A percentile compares a stretch with the other conserved stretches of the same genome.
These are phyloP conservation scores for Fragilariopsis cylindrus DNA, from an alignment of 108 stramenopile genomes.

Conservation along the genomic window DNA sequence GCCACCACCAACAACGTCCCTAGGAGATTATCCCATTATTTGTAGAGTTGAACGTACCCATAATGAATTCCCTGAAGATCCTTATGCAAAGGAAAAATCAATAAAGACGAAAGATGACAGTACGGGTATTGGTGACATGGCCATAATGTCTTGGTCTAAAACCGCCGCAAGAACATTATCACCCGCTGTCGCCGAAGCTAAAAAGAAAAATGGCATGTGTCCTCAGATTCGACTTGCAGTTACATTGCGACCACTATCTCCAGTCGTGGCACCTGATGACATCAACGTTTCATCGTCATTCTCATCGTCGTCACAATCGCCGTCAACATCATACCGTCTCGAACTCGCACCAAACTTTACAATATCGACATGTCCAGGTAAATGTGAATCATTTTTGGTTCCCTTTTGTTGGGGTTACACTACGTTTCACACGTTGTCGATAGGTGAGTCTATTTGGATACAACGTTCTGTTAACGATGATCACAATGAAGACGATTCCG, in stretches of 20 bases:
- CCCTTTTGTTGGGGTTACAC: constrained; percentile 53
- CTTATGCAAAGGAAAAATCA: constrained; percentile 27
- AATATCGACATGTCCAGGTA: constrained; percentile 41
- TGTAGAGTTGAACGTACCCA: constrained; percentile 52
- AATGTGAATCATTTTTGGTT: constrained; percentile 39
- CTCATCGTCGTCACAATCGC: neutral
- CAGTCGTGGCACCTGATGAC: constrained; percentile 26
- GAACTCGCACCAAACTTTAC: constrained; percentile 41
- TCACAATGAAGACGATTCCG: neutral
- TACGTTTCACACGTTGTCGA: constrained; percentile 25
- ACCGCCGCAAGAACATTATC: neutral
- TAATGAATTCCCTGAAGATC: constrained; percentile 60
- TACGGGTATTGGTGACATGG: neutral
- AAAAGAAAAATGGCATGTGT: constrained; percentile 8
- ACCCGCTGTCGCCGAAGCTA: constrained; percentile 2
- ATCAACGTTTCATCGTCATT: neutral
- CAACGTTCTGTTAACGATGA: neutral
- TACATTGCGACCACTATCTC: constrained; percentile 42
- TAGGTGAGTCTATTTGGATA: constrained; percentile 27
- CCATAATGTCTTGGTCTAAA: neutral
- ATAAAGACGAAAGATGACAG: neutral
- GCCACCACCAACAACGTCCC: neutral
- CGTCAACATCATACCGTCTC: neutral
- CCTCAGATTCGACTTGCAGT: constrained; percentile 36
- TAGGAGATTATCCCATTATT: constrained; percentile 46